Evolutionary conservation across 1,284 basidiomycete species (phyloP).

Genomic region (Trichosporon faecale): DNA sequence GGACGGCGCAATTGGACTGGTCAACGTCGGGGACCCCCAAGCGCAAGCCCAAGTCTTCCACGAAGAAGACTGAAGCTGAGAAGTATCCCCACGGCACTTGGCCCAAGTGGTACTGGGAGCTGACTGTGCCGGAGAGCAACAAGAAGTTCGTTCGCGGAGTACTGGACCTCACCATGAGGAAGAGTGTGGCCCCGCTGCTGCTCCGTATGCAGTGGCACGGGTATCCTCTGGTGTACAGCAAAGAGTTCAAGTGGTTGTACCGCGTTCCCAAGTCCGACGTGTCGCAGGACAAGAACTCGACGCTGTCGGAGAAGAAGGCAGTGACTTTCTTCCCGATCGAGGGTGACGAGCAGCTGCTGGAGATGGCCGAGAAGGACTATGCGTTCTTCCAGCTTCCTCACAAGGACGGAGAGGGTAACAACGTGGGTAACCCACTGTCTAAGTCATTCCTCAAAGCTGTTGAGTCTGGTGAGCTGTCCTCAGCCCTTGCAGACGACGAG

Average conservation of each 20-base stretch:
- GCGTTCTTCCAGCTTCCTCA: slow-evolving; percentile 90
- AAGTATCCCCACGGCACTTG: slow-evolving; percentile 48
- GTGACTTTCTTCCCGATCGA: slow-evolving; percentile 23
- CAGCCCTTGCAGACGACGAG: slow-evolving; percentile 43
- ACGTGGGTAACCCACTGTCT: slow-evolving; percentile 86
- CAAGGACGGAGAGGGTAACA: slow-evolving; percentile 88
- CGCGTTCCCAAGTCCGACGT: slow-evolving; percentile 59
- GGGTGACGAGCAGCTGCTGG: slow-evolving; percentile 28
- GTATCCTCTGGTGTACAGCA: slow-evolving; percentile 79
- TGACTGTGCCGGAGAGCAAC: slow-evolving; percentile 53
- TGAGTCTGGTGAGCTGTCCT: slow-evolving; percentile 74
- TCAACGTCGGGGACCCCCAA: background rate
- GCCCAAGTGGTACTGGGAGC: slow-evolving; percentile 98
- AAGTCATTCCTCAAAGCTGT: slow-evolving; percentile 88
- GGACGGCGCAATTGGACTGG: slow-evolving; percentile 25
- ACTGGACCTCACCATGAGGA: slow-evolving; percentile 83
- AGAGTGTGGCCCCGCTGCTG: slow-evolving; percentile 77
- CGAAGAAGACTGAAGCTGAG: background rate
- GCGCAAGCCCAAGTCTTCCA: background rate
- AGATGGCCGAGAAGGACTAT: slow-evolving; percentile 26
- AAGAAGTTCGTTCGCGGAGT: slow-evolving; percentile 48
- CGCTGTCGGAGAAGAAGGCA: slow-evolving; percentile 46
- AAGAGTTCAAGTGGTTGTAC: slow-evolving; percentile 89
- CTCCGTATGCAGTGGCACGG: slow-evolving; percentile 84
- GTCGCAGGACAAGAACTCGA: slow-evolving; percentile 62